Evolutionary conservation across 2,329 filamentous ascomycete genomes (phyloP), one percentile per base, ranked within the genome.

Genomic region (Aurifilum marmelostoma): DNA sequence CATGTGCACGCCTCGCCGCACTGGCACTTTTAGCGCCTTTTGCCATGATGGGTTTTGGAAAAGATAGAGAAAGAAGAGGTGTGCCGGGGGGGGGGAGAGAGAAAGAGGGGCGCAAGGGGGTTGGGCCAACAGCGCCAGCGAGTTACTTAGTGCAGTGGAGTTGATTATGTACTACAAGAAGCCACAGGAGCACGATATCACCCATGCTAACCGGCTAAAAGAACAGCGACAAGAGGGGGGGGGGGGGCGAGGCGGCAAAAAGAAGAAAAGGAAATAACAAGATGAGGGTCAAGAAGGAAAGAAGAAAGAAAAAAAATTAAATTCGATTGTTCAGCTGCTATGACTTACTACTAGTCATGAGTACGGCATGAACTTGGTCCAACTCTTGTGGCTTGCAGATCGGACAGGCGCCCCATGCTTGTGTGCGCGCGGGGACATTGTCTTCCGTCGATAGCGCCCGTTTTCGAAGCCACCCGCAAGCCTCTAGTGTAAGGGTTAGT

Each of bases 391-490:
- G 52, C 52, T 56, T 18, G 52, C 12, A 56, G 52, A 56, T 56
- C 52, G 27, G 27, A 32, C 27, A 56, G 52, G 24, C 52, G 52
- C 52, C 52, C n/a, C n/a, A n/a, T n/a, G 4, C 4, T 8, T 18
- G 18, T 24, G 56, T 37, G 56, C 29, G 56, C 56, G 56, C 56
- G 56, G 56, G 56, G 16, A n/a, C 37, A 9, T 41, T 37, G 59
- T 41, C 59, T 62, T 37, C 59, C 59, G 59, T 37, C n/a, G 59
- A 41, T 62, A 62, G 59, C 59, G 59, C 59, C 59, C 59, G 59
- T 56, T 56, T 54, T 56, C 24, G 52, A 56, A 56, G 52, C 52
- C 52, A 56, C 52, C 52, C 52, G 52, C 52, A 56, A 32, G 52
- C 24, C 24, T 9, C 6, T 34, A 4, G 34, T 18, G 52, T 56